A percentile compares a stretch with the other conserved stretches of the same genome.
phyloP scores from a whole-genome alignment of 148 eudicot genomes.

The Hydrangea macrophylla region DNA sequence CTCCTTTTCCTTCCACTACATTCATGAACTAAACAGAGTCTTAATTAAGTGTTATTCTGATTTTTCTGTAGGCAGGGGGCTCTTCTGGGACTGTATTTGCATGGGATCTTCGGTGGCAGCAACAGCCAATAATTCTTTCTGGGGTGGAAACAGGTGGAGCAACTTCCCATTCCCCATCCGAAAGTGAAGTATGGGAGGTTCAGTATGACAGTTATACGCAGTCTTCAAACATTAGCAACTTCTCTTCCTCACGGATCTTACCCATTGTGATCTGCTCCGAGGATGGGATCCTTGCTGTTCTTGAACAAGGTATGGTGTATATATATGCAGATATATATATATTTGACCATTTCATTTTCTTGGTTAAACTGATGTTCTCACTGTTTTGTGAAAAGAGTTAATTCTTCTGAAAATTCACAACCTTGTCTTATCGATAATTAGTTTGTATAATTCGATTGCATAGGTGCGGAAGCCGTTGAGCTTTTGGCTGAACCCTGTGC shows the following conservation, averaged over 20 bases:
- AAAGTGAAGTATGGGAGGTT: constrained; percentile 96
- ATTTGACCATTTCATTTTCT: not conserved
- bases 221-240: constrained; percentile 47
- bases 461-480: constrained; percentile 66
- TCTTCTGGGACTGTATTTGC: constrained; percentile 87
- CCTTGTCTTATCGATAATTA: not conserved
- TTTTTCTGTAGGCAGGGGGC: constrained; percentile 80
- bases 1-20: too few relatives aligned
- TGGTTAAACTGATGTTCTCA: not conserved
- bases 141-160: constrained; percentile 49
- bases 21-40: too few relatives aligned
- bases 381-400: not conserved
- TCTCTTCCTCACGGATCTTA: constrained; percentile 58
- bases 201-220: constrained; percentile 70
- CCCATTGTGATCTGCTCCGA: constrained; percentile 95
- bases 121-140: constrained; percentile 80
- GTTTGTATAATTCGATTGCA: not conserved
- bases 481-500: constrained; percentile 86
- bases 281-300: constrained; percentile 87
- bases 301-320: constrained; percentile 61
- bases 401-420: not conserved
- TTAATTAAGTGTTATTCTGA: not conserved
- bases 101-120: constrained; percentile 90
- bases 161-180: constrained; percentile 40
- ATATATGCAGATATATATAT: not conserved